Evolutionary conservation across 208 protist genomes (phyloP), one percentile per base, ranked within the genome.

Genomic region (Crithidia brevicula): DNA sequence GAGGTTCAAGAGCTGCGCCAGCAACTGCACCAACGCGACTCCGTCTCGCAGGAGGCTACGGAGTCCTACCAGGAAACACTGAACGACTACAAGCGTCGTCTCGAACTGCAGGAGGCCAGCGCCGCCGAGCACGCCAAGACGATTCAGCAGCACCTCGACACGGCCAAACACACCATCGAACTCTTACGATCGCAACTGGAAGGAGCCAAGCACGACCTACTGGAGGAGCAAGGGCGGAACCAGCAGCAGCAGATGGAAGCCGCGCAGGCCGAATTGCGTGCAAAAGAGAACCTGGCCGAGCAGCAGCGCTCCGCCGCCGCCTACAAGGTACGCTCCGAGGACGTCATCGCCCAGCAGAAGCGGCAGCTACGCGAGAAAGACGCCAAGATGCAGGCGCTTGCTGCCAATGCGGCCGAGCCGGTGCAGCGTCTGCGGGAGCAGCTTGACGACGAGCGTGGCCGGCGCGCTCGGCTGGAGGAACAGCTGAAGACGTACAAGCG

Each of bases 331-430:
- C 77, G 81, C 38, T 65, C 77, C 18, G 82, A 87, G 34, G 85
- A 89, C 34, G 79, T 82, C n/a, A 72, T 94, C 13, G 49, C 79
- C 13, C 75, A 85, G 53, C 74, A 94, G 64, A 85, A 83, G 71
- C 88, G 89, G n/a, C 88, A 94, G 56, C 77, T 96, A 45, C 78
- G 79, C 13, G 91, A 93, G 61, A 94, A 94, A 67, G 83, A 94
- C 57, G 69, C 81, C 0, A 80, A 89, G 58, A 80, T 96, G 54
- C 73, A 89, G 67, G 79, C 81, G 10, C 81, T 96, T 1, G 87
- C 87, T 5, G 79, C 79, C 13, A 74, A 65, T 43, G 51, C 77
- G 6, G 79, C 74, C 5, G 88, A 91, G 72, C 86, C 88, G 11
- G 62, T 96, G 27, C 85, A 94, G 74, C 76, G 85, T 2, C 81